Percentiles rank a stretch among this genome's conserved stretches.
These are phyloP conservation scores for Dioscorea dumetorum DNA, from an alignment of 106 monocot species.

Conservation along the genomic window DNA sequence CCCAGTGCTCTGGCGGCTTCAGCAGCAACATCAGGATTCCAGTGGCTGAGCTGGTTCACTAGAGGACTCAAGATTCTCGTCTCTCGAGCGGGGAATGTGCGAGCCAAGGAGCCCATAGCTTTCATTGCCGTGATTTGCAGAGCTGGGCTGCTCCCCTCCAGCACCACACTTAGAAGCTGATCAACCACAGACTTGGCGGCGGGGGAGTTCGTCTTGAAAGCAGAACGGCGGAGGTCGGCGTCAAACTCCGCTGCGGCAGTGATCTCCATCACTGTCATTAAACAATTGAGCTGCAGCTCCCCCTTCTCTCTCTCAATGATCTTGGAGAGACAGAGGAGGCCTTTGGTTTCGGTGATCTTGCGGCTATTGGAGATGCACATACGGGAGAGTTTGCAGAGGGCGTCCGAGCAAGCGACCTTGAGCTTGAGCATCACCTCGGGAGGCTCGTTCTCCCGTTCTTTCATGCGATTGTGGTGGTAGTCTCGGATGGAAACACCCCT, in stretches of 20 bases:
- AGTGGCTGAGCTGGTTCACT: conserved; percentile 39
- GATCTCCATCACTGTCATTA: conserved; percentile 55
- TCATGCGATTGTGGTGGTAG: conserved; percentile 17
- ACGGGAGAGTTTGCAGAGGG: conserved; percentile 47
- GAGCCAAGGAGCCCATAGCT: conserved; percentile 43
- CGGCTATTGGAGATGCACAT: conserved; percentile 36
- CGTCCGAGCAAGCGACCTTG: conserved; percentile 35
- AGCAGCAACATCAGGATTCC: conserved; percentile 37
- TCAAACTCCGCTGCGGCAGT: conserved; percentile 38
- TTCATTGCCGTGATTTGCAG: conserved; percentile 43
- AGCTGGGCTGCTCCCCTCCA: conserved; percentile 15
- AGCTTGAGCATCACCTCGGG: conserved; percentile 37
- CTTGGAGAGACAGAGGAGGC: conserved; percentile 51
- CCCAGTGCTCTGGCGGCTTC: conserved; percentile 43
- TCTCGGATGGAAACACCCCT: not conserved
- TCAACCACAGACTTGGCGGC: conserved; percentile 49
- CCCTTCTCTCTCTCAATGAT: conserved; percentile 45
- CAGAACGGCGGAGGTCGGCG: conserved; percentile 51
- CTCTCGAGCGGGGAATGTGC: conserved; percentile 51
- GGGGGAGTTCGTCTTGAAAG: conserved; percentile 52
- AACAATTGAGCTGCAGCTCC: conserved; percentile 46
- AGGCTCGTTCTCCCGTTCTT: conserved; percentile 47
- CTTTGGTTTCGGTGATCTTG: conserved; percentile 64
- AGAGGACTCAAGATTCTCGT: conserved; percentile 33
- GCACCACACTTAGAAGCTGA: conserved; percentile 43